Base-by-base conservation (phyloP, 2,329 filamentous ascomycete genomes). In the Scleromitrula shiraiana region DNA sequence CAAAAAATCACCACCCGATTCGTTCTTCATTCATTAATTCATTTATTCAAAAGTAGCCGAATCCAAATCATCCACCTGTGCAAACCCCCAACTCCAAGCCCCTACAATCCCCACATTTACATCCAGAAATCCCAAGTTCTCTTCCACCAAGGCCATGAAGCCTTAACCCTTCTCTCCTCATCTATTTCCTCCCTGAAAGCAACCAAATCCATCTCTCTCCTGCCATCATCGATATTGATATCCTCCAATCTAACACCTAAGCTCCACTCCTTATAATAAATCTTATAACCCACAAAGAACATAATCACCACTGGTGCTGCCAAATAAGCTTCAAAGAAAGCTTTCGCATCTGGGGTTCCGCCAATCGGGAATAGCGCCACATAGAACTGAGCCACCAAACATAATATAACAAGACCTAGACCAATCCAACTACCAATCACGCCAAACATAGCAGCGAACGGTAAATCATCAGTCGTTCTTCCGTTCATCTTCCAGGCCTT, bases 391-490 rank as follows among this genome's bases (percentile, higher is more conserved):
- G 83, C 84, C 30, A 87, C 69, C 35, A 91, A 70, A 46, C 85
- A 81, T 7, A 90, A 62, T 17, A 72, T 57, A 66, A 86, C 85
- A 59, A 91, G 74, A 41, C 68, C 52, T 41, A 89, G 69, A 9
- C 84, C 85, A 39, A 88, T 64, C 68, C 72, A 87, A 35, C 83
- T 88, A 23, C 86, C 86, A 48, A 72, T 71, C 10, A 86, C 64
- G 33, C 86, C 86, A 14, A 71, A 54, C 52, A 59, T 58, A 29
- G 72, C 65, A 53, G 61, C 64, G 54, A 74, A 76, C 2, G 73
- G 72, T 32, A 77, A 69, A 57, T 73, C 67, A 27, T 69, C 67
- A 17, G 71, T 61, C 32, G 63, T 64, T 55, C 76, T 76, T 44
- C 80, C 80, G 57, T 82, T 76, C 14, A 69, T 64, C 52, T 72